Percentiles rank a stretch among this genome's conserved stretches.
phyloP scores from a whole-genome alignment of 108 stramenopile species.

The Conticribra weissflogii region DNA sequence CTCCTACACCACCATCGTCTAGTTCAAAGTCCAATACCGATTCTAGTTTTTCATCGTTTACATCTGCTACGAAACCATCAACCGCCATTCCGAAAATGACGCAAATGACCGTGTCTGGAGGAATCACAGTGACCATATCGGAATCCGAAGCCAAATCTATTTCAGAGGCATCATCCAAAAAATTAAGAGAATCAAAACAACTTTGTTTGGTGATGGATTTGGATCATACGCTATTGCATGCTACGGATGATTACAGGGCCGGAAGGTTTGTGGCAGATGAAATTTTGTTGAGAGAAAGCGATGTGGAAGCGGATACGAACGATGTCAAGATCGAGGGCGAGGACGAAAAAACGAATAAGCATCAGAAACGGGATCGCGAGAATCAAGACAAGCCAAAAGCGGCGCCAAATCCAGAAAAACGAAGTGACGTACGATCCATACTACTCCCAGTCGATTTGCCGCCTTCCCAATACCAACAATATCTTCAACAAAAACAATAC shows the following conservation, averaged over 20 bases:
- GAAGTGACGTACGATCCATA: slow-evolving; percentile 72
- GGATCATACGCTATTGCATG: slow-evolving; percentile 89
- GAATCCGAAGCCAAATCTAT: slow-evolving; percentile 65
- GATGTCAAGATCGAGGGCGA: no score
- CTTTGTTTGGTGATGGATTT: slow-evolving; percentile 85
- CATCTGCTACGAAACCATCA: slow-evolving; percentile 3
- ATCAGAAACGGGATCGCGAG: background rate
- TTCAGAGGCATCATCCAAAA: slow-evolving; percentile 52
- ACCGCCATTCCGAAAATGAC: slow-evolving; percentile 43
- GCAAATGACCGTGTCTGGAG: slow-evolving; percentile 78
- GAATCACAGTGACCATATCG: slow-evolving; percentile 73
- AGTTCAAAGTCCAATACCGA: background rate
- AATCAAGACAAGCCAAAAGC: slow-evolving; percentile 11
- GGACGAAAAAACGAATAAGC: background rate
- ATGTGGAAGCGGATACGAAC: no score
- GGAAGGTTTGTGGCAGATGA: slow-evolving; percentile 44
- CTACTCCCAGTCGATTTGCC: slow-evolving; percentile 59
- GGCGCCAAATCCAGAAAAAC: slow-evolving; percentile 34
- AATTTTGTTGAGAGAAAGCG: slow-evolving; percentile 10
- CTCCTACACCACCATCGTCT: slow-evolving; percentile 5
- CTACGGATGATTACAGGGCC: slow-evolving; percentile 81
- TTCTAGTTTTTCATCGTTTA: background rate
- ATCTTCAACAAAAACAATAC: slow-evolving; percentile 26
- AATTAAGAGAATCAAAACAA: slow-evolving; percentile 53
- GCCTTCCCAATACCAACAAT: slow-evolving; percentile 23